Base-by-base conservation (phyloP, 139 green algal species). In the Chlorella vulgaris region DNA sequence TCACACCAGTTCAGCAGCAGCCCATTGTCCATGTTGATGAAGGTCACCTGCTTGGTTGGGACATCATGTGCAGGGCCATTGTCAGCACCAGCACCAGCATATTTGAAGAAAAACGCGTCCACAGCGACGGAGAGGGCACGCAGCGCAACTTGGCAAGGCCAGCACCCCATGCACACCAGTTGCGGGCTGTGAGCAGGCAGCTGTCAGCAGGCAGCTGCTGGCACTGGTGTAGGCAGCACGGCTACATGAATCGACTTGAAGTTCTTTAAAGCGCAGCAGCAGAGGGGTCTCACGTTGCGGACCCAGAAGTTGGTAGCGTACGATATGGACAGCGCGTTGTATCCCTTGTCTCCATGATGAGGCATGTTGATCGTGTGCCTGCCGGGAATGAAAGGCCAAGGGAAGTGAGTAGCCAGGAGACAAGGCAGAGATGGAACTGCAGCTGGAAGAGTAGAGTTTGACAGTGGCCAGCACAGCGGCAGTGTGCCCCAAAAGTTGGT, bases 11-110 rank as follows among this genome's bases (percentile, higher is more conserved):
- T 29, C 18, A 47, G 42, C 29, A 77, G 63, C 31, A 77, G 63
- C 31, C 70, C 70, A 18, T 35, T n/a, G 47, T 77, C 70, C 29
- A 47, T 47, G 33, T 77, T 77, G n/a, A 65, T 18, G 31, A 77
- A 65, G 47, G 55, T 65, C n/a, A 65, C 55, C 55, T 65, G 55
- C 55, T n/a, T n/a, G n/a, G n/a, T n/a, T n/a, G n/a, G n/a, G n/a
- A n/a, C n/a, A n/a, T n/a, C n/a, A n/a, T n/a, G n/a, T n/a, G n/a
- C n/a, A n/a, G n/a, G n/a, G n/a, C n/a, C n/a, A n/a, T n/a, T n/a
- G n/a, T n/a, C n/a, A n/a, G n/a, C 10, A 58, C 47, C 47, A 58
- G 15, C 47, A 58, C 13, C 13, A 10, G 47, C 10, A 58, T 58
- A 15, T 58, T 58, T 10, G 10, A 58, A 58, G 47, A 58, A 58